Base-by-base conservation (phyloP, 768 basidiomycete species). In the Ramaria sp. region DNA sequence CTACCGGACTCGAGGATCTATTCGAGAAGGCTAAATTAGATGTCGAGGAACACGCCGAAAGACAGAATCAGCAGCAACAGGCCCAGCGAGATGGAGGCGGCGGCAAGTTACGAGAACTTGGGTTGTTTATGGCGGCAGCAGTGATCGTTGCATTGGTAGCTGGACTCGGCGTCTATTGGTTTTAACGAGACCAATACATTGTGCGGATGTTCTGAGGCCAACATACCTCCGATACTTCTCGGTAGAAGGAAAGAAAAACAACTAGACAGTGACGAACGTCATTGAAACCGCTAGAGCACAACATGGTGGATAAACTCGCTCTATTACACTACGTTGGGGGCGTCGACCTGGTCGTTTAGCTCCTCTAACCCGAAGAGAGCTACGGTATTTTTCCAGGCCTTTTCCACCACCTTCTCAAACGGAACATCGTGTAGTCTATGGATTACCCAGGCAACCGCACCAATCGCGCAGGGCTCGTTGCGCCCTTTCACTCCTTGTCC, bases 391-490 rank as follows among this genome's bases (percentile, higher is more conserved):
- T 71, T 70, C 78, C 81, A 88, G 3, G 75, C 80, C 22, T 69
- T 73, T 61, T 81, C 77, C 3, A 75, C 71, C 0, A 91, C 69
- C 54, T 75, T 72, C 59, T 85, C 80, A 27, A 86, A 69, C 0
- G 78, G 57, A 6, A 78, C 65, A 1, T 70, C 75, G 17, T 76
- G 70, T 42, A 82, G 60, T 59, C 66, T 66, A 62, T 75, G 75
- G 11, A 90, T 71, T 11, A 88, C 80, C 81, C 84, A 88, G 20
- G 86, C 90, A 10, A 91, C 80, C 24, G 76, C 78, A 6, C 83
- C 84, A 22, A 85, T 77, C 1, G 77, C 70, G 37, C 68, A 71
- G 3, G 89, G 87, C 63, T 91, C 90, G 62, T 85, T 88, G 42
- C 90, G 73, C 3, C 88, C 86, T 68, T 90, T 91, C 43, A 89